Evolutionary conservation across 768 basidiomycete genomes (phyloP), one percentile per base, ranked within the genome.

Genomic region (Cyclocybe cylindracea): DNA sequence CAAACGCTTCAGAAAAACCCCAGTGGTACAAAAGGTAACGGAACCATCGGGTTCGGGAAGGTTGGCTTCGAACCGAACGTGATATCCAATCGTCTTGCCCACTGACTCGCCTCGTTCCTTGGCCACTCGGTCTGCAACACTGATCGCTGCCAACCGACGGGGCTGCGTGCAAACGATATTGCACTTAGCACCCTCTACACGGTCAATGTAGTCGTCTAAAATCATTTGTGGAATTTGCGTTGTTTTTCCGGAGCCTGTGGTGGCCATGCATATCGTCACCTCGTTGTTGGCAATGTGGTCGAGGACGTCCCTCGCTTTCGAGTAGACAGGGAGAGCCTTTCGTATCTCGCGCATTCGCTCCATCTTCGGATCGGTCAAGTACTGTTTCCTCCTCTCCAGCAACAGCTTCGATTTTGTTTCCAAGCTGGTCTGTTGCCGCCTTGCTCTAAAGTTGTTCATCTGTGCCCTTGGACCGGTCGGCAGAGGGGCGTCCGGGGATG

Each of bases 111-210:
- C 90, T 48, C 95, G 78, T 70, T 98, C 95, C 59, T 86, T 89
- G 10, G 95, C 86, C 2, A 97, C 90, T 46, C 94, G 92, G 59
- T 91, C 80, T 0, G 95, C 94, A 31, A 97, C 91, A 58, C 88
- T 91, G 64, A 95, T 87, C 19, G 95, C 94, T 7, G 95, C 94
- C 41, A 97, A 76, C 47, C 94, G 83, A 53, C 94, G 83, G 11
- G 95, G 95, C 63, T 98, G 95, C 0, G 94, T 97, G 64, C 94
- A 97, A 19, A 97, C 74, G 57, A 98, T 80, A 64, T 97, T 96
- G 71, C 93, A 96, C 44, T 74, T 69, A 1, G 91, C 85, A 11
- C 95, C 95, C 48, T 90, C 75, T n/a, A 85, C 90, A 11, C 77
- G 73, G 13, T 85, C 75, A 51, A 94, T 94, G 62, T 79, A 86